Evolutionary conservation across 441 rosid species (phyloP), one percentile per base, ranked within the genome.

Genomic region (Monsonia emarginata): DNA sequence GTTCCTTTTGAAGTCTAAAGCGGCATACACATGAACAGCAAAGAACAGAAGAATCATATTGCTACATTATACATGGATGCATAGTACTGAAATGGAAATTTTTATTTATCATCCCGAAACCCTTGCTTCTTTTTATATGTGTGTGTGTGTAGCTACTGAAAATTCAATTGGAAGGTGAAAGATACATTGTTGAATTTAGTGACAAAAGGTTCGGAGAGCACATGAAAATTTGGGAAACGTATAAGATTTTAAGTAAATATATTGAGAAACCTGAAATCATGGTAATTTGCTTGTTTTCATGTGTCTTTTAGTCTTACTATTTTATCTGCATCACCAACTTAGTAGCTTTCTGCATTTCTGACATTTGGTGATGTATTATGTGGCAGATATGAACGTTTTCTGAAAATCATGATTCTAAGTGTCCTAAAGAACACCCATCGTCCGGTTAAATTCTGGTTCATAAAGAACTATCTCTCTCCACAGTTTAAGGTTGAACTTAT

Each of bases 361-460:
- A 48, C 42, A 30, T 31, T 9, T 30, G 28, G 11, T 61, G 6
- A 54, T 61, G 13, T 36, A 21, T 5, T 16, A 44, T 30, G 34
- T 24, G 77, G 70, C 92, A 91, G 98, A 77, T 95, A 95, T 34
- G 99, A 95, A 75, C 92, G 99, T 25, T 91, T 95, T 80, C 88
- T 82, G 46, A 95, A 91, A 83, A 95, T 89, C 78, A 95, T 91
- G 99, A 95, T 93, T 72, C 82, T 93, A 34, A 88, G 93, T 74
- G 98, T 95, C 69, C 79, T 89, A 74, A 95, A 88, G 88, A 95
- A 88, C 79, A 91, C 98, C 32, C 30, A 60, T 63, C 99, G 97
- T 58, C 98, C 97, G 0, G 87, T 95, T 70, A 95, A 95, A 76
- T 95, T 95, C 83, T 95, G 99, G 99, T 95, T 95, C 80, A 95